These are phyloP conservation scores for Macaranga tanarius DNA, from an alignment of 441 rosid species.

Conservation along the genomic window DNA sequence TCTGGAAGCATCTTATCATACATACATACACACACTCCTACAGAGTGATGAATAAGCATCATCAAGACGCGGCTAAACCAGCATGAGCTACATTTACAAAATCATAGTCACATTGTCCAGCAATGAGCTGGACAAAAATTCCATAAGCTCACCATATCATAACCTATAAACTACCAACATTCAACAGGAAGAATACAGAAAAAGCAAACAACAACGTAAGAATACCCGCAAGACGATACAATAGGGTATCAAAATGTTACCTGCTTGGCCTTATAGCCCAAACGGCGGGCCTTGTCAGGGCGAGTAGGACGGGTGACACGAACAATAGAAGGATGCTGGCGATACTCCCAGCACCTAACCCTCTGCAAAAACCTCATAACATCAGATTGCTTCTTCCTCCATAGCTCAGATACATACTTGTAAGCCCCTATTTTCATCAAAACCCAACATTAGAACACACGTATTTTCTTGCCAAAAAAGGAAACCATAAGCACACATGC, in stretches of 20 bases:
- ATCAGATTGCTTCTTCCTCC: constrained; percentile 78
- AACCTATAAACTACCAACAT: not conserved
- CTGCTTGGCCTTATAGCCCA: constrained; percentile 73
- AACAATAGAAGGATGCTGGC: constrained; percentile 65
- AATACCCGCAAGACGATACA: too few species aligned
- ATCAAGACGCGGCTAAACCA: constrained; percentile 43
- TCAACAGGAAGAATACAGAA: not conserved
- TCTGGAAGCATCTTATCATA: constrained; percentile 49
- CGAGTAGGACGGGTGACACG: constrained; percentile 58
- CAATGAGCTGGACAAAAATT: too few species aligned
- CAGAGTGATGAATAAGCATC: constrained; percentile 23
- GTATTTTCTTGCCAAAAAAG: too few species aligned
- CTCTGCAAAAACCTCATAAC: constrained; percentile 70
- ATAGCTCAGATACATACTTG: constrained; percentile 65
- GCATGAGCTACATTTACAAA: constrained; percentile 16
- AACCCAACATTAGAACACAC: not conserved
- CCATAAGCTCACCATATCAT: too few species aligned
- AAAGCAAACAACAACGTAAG: not conserved
- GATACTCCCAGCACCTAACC: constrained; percentile 75
- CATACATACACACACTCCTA: constrained; percentile 20
- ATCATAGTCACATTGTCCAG: not conserved
- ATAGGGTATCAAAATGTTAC: constrained; percentile 21
- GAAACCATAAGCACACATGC: not conserved
- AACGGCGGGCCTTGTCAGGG: constrained; percentile 67
- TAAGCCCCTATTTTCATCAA: constrained; percentile 47